Conservation (phyloP, 1,284 basidiomycete species). For the Testicularia cyperi region DNA sequence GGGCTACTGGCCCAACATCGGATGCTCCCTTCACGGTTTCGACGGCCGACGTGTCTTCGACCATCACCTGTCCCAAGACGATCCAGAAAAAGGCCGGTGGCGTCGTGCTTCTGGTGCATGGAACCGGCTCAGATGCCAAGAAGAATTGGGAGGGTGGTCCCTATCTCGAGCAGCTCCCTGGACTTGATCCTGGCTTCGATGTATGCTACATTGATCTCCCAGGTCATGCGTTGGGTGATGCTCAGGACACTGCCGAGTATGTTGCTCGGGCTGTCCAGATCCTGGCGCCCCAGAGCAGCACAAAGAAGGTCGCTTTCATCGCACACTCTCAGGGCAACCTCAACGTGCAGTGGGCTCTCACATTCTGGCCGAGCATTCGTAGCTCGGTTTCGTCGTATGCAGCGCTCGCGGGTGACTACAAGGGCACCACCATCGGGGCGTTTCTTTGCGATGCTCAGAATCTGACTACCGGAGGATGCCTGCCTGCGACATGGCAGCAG, state of each 20-base stretch:
- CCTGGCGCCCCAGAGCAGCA: slow-evolving; percentile 45
- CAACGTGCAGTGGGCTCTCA: slow-evolving; percentile 57
- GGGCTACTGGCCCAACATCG: too few relatives aligned
- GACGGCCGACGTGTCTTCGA: background rate
- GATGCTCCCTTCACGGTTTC: slow-evolving; percentile 5
- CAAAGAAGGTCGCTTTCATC: slow-evolving; percentile 54
- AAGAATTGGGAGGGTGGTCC: slow-evolving; percentile 41
- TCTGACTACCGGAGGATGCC: slow-evolving; percentile 22
- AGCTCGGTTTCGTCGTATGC: slow-evolving; percentile 33
- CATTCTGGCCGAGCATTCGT: slow-evolving; percentile 9
- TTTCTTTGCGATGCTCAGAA: slow-evolving; percentile 15
- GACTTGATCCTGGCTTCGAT: slow-evolving; percentile 50
- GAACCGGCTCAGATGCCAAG: slow-evolving; percentile 46
- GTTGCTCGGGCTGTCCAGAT: slow-evolving; percentile 53
- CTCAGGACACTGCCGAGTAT: slow-evolving; percentile 56
- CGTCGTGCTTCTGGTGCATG: slow-evolving; percentile 57
- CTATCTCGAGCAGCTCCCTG: slow-evolving; percentile 31
- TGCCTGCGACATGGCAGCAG: slow-evolving; percentile 51
- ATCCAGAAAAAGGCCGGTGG: slow-evolving; percentile 19
- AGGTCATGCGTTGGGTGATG: slow-evolving; percentile 41
- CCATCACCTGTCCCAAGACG: slow-evolving; percentile 6
- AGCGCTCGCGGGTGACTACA: slow-evolving; percentile 53
- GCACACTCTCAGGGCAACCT: slow-evolving; percentile 58
- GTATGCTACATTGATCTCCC: slow-evolving; percentile 59
- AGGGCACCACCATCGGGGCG: slow-evolving; percentile 42